Percentiles rank a stretch among this genome's conserved stretches.
These are phyloP conservation scores for Veloboletus limbatus DNA, from an alignment of 1,284 basidiomycete genomes.

Conservation along the genomic window DNA sequence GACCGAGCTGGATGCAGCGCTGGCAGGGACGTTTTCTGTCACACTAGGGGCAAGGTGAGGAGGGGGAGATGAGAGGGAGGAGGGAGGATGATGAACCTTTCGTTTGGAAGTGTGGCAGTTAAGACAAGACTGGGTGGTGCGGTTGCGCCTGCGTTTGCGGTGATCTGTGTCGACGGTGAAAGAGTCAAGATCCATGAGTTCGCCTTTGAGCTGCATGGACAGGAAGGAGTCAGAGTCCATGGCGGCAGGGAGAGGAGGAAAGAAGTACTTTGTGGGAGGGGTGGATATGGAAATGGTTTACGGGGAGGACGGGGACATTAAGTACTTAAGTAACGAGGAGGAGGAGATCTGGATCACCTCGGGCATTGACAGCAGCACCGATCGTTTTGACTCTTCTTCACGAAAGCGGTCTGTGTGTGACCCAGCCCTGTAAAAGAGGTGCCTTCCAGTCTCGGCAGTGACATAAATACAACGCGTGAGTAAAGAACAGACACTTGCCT, in stretches of 20 bases:
- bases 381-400: constrained; percentile 35
- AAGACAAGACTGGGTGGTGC: constrained; percentile 84
- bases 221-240: constrained; percentile 38
- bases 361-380: constrained; percentile 34
- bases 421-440: constrained; percentile 34
- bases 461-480: constrained; percentile 38
- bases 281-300: constrained; percentile 23
- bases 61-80: neutral
- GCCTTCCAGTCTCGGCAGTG: constrained; percentile 38
- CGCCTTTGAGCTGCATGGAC: constrained; percentile 56
- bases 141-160: constrained; percentile 74
- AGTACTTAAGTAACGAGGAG: constrained; percentile 35
- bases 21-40: constrained; percentile 84
- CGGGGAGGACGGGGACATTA: constrained; percentile 33
- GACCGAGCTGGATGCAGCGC: constrained; percentile 77
- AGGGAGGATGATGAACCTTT: constrained; percentile 54
- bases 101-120: constrained; percentile 92
- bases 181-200: constrained; percentile 67
- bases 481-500: constrained; percentile 28
- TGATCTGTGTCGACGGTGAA: constrained; percentile 66
- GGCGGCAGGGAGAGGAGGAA: constrained; percentile 20
- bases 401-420: constrained; percentile 36
- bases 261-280: constrained; percentile 35
- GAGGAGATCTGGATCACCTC: constrained; percentile 36
- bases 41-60: constrained; percentile 46